These are phyloP conservation scores for Nicotiana tomentosiformis DNA, from an alignment of 257 asterid genomes.

Conservation along the genomic window DNA sequence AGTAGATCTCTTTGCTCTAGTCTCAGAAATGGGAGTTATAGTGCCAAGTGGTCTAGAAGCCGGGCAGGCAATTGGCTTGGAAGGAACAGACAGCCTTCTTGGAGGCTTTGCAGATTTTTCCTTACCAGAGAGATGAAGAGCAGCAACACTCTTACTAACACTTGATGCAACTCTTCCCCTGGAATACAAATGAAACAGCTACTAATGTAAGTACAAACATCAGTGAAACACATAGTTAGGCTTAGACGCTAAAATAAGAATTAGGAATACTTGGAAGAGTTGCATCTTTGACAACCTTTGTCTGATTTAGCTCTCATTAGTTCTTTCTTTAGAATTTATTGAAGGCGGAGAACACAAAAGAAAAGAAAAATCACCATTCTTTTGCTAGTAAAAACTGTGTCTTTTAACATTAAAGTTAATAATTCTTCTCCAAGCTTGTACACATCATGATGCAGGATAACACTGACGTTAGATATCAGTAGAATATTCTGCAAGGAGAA, in stretches of 20 bases:
- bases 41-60: slow-evolving; percentile 50
- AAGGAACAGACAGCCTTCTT: slow-evolving; percentile 72
- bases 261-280: not conserved
- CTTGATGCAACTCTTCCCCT: slow-evolving; percentile 52
- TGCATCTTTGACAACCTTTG: not conserved
- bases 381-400: no score
- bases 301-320: not conserved
- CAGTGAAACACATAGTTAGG: not conserved
- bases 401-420: no score
- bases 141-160: slow-evolving; percentile 69
- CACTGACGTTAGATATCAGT: no score
- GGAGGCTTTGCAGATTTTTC: slow-evolving; percentile 81
- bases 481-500: no score
- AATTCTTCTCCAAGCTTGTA: no score
- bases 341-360: no score
- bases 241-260: not conserved
- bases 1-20: slow-evolving; percentile 47
- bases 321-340: not conserved
- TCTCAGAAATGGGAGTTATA: slow-evolving; percentile 72
- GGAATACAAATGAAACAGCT: not conserved
- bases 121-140: slow-evolving; percentile 69
- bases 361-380: no score
- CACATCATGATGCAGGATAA: no score
- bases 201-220: not conserved
- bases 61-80: slow-evolving; percentile 58